These are phyloP conservation scores for Cystobasidiaceae sp. DNA, from an alignment of 1,284 basidiomycete genomes.

Conservation along the genomic window DNA sequence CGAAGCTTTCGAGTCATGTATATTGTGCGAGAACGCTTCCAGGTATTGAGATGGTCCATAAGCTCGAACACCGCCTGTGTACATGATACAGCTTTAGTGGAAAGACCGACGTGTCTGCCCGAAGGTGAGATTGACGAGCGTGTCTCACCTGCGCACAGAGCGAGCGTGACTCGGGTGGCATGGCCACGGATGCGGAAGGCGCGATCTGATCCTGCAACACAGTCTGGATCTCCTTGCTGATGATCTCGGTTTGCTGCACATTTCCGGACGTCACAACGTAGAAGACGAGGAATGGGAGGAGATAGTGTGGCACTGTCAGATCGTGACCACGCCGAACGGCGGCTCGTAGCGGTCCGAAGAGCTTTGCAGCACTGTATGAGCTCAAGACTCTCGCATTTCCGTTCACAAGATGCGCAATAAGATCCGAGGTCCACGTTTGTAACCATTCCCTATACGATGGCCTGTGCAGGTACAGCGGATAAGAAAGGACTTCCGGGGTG, in stretches of 20 bases:
- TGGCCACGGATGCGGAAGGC: conserved; percentile 59
- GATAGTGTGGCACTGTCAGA: conserved; percentile 78
- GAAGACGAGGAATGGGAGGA: conserved; percentile 87
- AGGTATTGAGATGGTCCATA: conserved; percentile 90
- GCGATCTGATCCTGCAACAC: conserved; percentile 85
- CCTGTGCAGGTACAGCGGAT: conserved; percentile 70
- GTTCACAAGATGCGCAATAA: conserved; percentile 57
- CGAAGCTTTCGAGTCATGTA: conserved; percentile 46
- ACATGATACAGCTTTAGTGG: no score
- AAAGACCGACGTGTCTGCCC: no score
- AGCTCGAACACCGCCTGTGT: conserved; percentile 89
- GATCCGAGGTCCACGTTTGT: conserved; percentile 76
- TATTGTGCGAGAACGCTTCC: conserved; percentile 57
- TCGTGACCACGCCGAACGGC: conserved; percentile 75
- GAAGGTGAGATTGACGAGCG: not conserved
- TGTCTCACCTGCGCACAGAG: conserved; percentile 62
- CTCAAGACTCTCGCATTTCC: conserved; percentile 48
- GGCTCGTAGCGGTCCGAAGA: conserved; percentile 76
- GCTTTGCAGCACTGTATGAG: conserved; percentile 50
- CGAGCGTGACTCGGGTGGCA: conserved; percentile 59
- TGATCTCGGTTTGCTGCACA: conserved; percentile 58
- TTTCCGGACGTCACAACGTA: conserved; percentile 75
- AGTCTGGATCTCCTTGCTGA: conserved; percentile 69
- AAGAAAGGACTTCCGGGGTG: conserved; percentile 46
- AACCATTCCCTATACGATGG: conserved; percentile 94